Conservation (phyloP, 441 rosid genomes). For the Gossypium schwendimanii region DNA sequence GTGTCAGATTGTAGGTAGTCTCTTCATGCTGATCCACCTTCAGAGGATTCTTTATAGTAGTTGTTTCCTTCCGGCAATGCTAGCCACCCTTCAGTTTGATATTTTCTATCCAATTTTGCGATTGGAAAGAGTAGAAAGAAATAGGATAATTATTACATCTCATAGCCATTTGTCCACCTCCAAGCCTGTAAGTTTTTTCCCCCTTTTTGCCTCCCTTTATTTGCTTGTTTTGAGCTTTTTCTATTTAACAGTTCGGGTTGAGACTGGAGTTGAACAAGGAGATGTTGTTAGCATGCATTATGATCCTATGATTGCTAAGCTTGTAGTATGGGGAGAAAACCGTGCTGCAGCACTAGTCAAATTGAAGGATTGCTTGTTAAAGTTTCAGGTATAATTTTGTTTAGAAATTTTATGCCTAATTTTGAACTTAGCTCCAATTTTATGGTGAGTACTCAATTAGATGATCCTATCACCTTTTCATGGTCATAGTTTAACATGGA, state of each 20-base stretch:
- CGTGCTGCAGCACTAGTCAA: constrained; percentile 78
- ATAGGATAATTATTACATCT: neutral
- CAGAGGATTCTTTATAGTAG: constrained; percentile 1
- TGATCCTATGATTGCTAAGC: constrained; percentile 99
- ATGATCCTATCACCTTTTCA: constrained; percentile 1
- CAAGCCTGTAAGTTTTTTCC: neutral
- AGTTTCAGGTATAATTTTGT: constrained; percentile 61
- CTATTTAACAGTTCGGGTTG: constrained; percentile 61
- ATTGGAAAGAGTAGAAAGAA: constrained; percentile 7
- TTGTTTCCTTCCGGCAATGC: constrained; percentile 7
- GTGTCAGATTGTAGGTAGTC: neutral
- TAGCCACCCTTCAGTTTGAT: constrained; percentile 5
- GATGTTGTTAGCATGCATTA: constrained; percentile 94
- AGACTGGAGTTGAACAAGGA: constrained; percentile 94
- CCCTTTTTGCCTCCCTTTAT: neutral
- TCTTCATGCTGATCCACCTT: constrained; percentile 1
- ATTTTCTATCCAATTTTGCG: neutral
- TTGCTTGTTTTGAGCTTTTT: constrained; percentile 18
- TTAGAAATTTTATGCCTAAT: neutral
- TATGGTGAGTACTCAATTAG: neutral
- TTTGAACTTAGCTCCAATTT: constrained; percentile 10
- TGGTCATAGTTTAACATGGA: neutral
- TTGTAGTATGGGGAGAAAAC: constrained; percentile 87
- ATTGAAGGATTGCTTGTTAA: constrained; percentile 75
- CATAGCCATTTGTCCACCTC: constrained; percentile 6